Evolutionary conservation across 2,329 filamentous ascomycete species (phyloP), one percentile per base, ranked within the genome.

Genomic region (Aureobasidium musti): DNA sequence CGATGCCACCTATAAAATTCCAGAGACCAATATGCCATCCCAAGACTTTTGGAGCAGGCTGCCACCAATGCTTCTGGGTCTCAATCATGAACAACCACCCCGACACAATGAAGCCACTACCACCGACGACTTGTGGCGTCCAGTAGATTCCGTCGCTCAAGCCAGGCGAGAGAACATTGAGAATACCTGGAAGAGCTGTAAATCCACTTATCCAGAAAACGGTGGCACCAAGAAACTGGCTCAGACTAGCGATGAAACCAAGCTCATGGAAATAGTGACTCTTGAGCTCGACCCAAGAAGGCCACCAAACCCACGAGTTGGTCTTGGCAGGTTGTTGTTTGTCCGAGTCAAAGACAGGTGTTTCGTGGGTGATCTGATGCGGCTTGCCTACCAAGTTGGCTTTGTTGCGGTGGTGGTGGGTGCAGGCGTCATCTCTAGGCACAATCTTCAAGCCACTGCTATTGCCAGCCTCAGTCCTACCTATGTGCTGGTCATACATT

Each of bases 1-100:
- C 87, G 28, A 89, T 71, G 1, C 83, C 83, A 0, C 88, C 88
- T 23, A 89, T 77, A 2, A 88, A 74, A 70, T 89, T 90, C 86
- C 87, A 90, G 10, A 83, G 74, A 0, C 86, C 87, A 70, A 90
- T 84, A 74, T 89, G 86, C 88, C 87, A 90, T 3, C 87, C 87
- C 1, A 90, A 79, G 0, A 86, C 78, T 3, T 75, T 72, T 3
- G 79, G 79, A 0, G 86, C 84, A 0, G 88, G 87, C 14, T 79
- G 76, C 70, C 84, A 89, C 87, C 88, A 90, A 53, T 79, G 82
- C 47, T 80, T 73, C 74, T 90, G 87, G 2, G 86, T 88, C 74
- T 90, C 88, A 8, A 90, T 72, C 82, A 89, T 89, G 75, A 89
- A 89, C 1, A 90, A 75, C 2, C 78, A 71, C 26, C 79, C 80